Evolutionary conservation across 495 filamentous ascomycete genomes (phyloP).

Genomic region (Annulohypoxylon moriforme): DNA sequence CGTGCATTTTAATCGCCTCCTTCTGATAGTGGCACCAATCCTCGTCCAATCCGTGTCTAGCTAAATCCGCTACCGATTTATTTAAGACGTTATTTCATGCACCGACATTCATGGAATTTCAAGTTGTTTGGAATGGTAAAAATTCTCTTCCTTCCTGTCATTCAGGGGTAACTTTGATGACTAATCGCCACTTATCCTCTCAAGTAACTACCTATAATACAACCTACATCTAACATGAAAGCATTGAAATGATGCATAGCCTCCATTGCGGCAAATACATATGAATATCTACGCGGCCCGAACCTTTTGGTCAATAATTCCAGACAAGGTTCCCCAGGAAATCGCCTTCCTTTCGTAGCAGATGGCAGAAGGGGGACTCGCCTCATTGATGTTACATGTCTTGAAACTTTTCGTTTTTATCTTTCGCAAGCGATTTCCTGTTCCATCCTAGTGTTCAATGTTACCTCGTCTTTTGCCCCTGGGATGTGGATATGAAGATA

Average conservation of each 20-base stretch:
- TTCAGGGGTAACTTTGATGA: neutral
- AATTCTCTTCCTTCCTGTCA: neutral
- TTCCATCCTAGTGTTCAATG: neutral
- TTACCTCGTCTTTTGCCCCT: neutral
- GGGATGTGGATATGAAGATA: neutral
- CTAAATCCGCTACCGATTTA: neutral
- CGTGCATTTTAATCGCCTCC: neutral
- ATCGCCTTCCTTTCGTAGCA: neutral
- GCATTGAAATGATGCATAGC: neutral
- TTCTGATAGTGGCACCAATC: neutral
- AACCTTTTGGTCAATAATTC: neutral
- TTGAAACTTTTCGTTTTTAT: neutral
- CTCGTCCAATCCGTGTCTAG: neutral
- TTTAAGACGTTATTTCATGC: neutral
- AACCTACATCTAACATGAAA: neutral
- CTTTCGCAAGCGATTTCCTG: neutral
- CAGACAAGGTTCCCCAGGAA: neutral
- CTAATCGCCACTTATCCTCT: neutral
- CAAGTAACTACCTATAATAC: neutral
- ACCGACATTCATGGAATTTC: too few relatives aligned
- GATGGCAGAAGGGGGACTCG: neutral
- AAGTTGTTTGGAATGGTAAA: constrained; percentile 9
- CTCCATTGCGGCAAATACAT: neutral
- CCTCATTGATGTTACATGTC: neutral
- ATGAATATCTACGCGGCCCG: neutral